These are phyloP conservation scores for Chamaenerion angustifolium DNA, from an alignment of 345 rosid genomes.

Conservation along the genomic window DNA sequence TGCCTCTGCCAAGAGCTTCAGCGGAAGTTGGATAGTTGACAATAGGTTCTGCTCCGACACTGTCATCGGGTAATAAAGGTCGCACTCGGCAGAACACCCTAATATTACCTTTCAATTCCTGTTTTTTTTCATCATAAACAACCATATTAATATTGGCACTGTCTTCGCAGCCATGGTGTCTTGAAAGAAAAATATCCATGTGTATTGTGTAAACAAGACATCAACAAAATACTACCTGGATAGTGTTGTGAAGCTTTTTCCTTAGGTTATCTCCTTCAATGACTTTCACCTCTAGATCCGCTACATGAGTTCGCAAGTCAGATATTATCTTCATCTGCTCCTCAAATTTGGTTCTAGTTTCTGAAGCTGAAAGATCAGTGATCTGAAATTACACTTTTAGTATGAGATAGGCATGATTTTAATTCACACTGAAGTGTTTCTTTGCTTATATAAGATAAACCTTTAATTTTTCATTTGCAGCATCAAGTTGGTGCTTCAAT, in stretches of 20 bases:
- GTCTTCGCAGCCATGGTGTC: too few species aligned
- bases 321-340: conserved; percentile 25
- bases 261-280: conserved; percentile 66
- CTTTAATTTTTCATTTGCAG: conserved; percentile 76
- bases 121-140: background rate
- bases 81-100: conserved; percentile 94
- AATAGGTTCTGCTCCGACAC: conserved; percentile 38
- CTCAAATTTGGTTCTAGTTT: conserved; percentile 37
- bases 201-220: background rate
- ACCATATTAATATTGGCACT: background rate
- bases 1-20: conserved; percentile 68
- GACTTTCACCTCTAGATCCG: conserved; percentile 45
- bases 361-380: conserved; percentile 38
- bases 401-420: too few species aligned
- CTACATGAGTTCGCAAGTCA: conserved; percentile 45
- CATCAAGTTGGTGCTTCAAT: conserved; percentile 44
- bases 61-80: conserved; percentile 67
- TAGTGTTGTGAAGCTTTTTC: conserved; percentile 80
- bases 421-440: too few species aligned
- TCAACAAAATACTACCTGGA: conserved; percentile 32
- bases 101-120: conserved; percentile 98
- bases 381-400: conserved; percentile 18
- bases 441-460: conserved; percentile 13
- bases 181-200: background rate
- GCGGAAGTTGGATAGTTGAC: conserved; percentile 56